Evolutionary conservation across 257 asterid genomes (phyloP).

Genomic region (Pogostemon cablin): DNA sequence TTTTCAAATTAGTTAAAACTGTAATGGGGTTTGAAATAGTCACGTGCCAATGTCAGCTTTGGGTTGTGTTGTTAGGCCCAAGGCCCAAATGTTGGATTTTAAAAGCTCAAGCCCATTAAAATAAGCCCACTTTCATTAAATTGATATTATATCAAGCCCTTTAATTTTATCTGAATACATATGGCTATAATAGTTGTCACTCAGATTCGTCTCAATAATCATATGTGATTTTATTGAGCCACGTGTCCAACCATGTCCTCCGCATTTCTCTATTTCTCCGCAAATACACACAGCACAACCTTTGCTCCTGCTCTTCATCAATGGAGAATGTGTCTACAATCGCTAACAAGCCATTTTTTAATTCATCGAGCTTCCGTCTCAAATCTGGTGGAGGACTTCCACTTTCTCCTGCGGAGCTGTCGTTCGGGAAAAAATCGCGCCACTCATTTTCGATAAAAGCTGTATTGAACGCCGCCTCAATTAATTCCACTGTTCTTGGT

Average conservation of each 20-base stretch:
- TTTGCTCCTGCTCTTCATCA: slow-evolving; percentile 18
- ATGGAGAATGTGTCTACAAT: slow-evolving; percentile 40
- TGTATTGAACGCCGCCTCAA: slow-evolving; percentile 34
- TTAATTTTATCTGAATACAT: too few species aligned
- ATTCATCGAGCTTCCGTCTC: slow-evolving; percentile 24
- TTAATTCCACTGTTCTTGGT: slow-evolving; percentile 25
- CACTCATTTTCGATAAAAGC: slow-evolving; percentile 35
- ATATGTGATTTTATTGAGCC: slow-evolving; percentile 18
- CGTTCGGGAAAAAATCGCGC: slow-evolving; percentile 30
- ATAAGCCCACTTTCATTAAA: too few species aligned
- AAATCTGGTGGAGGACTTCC: slow-evolving; percentile 27
- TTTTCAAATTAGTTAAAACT: too few species aligned
- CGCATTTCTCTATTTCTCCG: slow-evolving; percentile 25
- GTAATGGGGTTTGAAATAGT: too few species aligned
- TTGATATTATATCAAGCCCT: too few species aligned
- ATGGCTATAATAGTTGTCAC: too few species aligned
- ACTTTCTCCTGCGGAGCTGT: slow-evolving; percentile 37
- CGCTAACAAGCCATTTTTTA: slow-evolving; percentile 24
- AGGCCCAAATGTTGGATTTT: too few species aligned
- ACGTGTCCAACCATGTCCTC: slow-evolving; percentile 20
- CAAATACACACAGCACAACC: not conserved
- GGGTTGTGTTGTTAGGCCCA: too few species aligned
- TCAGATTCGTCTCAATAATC: not conserved
- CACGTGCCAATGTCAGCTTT: too few species aligned
- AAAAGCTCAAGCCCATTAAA: too few species aligned